Evolutionary conservation across 2,329 filamentous ascomycete species (phyloP), one percentile per base, ranked within the genome.

Genomic region (Pseudogymnoascus sp.): DNA sequence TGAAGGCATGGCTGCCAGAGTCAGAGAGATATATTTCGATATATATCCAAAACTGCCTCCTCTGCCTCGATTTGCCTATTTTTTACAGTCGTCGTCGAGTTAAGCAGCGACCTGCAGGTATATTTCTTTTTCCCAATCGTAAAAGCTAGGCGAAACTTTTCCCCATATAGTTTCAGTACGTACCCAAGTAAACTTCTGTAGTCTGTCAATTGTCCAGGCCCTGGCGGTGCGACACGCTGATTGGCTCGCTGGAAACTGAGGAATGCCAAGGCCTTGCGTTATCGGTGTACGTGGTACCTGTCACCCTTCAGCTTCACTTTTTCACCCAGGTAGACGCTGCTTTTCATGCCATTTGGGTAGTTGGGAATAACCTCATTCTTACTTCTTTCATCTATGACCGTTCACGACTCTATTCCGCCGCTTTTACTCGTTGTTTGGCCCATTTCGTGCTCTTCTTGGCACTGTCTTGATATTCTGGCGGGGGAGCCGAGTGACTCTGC

Each of bases 1-100:
- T 21, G 73, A 76, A 64, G 78, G 75, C 79, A 82, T 82, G 23
- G 57, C 68, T 62, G 59, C 39, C 60, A 63, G 37, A 61, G 41
- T 52, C 21, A 57, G 21, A 21, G 38, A 61, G 38, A 23, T 48
- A 48, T 48, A 30, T 3, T 3, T 48, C 41, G 26, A 48, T 48
- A 57, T 57, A 57, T 57, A 57, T 21, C 55, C 73, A 77, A 62
- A 48, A 48, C 41, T 48, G 73, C 74, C 63, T 71, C 74, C 57
- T 72, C 74, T 39, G 71, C 72, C 65, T 63, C 75, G 57, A 23
- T 18, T 38, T 45, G 23, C 57, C 30, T 59, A 13, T 21, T 59
- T 38, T 30, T 39, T 38, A 39, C 19, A 59, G 57, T 30, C 57
- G 57, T 39, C 57, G 34, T 59, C 57, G 34, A 59, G 33, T 45